These are phyloP conservation scores for Plenodomus lindquistii DNA, from an alignment of 2,329 filamentous ascomycete genomes.

Conservation along the genomic window DNA sequence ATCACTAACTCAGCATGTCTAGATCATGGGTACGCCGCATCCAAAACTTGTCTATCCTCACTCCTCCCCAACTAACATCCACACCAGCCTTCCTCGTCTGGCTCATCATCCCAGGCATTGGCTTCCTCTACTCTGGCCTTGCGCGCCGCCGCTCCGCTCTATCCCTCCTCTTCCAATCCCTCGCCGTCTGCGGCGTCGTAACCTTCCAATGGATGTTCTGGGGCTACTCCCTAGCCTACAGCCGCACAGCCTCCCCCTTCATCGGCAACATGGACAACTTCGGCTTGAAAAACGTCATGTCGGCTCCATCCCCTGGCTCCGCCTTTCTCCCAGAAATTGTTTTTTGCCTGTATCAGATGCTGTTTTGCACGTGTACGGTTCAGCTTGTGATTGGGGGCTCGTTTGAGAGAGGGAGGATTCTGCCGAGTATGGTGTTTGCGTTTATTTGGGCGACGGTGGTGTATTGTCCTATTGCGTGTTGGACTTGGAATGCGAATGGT, in stretches of 20 bases:
- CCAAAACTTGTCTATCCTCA: too few relatives aligned
- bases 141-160: conserved; percentile 65
- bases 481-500: conserved; percentile 67
- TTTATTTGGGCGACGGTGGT: conserved; percentile 68
- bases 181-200: conserved; percentile 60
- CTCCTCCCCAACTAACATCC: too few relatives aligned
- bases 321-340: conserved; percentile 65
- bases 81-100: conserved; percentile 64
- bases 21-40: too few relatives aligned
- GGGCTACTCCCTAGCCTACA: conserved; percentile 67
- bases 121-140: conserved; percentile 66
- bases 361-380: conserved; percentile 65
- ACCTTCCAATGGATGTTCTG: conserved; percentile 68
- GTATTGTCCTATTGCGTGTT: conserved; percentile 66
- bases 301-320: conserved; percentile 63
- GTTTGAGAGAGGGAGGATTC: conserved; percentile 66
- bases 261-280: conserved; percentile 67
- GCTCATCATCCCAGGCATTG: conserved; percentile 69
- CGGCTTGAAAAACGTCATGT: conserved; percentile 63
- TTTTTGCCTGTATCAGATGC: conserved; percentile 67
- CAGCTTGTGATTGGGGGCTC: conserved; percentile 68
- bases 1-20: too few relatives aligned
- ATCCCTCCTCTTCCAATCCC: conserved; percentile 64
- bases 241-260: conserved; percentile 62
- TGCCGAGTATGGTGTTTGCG: conserved; percentile 66